Evolutionary conservation across 1,284 basidiomycete genomes (phyloP).

Genomic region (Apiotrichum montevideense): DNA sequence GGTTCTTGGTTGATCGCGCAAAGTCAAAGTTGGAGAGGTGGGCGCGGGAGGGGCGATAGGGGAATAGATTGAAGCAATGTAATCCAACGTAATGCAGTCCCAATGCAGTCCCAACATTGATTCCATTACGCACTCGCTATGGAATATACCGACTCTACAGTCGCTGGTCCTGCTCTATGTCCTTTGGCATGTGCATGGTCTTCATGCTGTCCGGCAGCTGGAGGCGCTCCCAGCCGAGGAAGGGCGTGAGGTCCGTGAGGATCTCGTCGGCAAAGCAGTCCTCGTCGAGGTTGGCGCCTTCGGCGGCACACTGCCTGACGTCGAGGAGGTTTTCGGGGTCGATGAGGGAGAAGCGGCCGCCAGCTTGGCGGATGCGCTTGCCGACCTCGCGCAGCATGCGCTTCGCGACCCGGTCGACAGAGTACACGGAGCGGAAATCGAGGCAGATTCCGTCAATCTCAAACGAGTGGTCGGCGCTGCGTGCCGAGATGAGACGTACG

Average conservation of each 20-base stretch:
- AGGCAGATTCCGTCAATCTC: slow-evolving; percentile 8
- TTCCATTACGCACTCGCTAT: no score
- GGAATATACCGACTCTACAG: no score
- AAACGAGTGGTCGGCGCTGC: background rate
- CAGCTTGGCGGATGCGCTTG: slow-evolving; percentile 6
- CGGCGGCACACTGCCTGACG: background rate
- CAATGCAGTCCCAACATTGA: no score
- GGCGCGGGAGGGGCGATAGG: background rate
- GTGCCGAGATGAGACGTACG: slow-evolving; percentile 8
- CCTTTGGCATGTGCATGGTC: background rate
- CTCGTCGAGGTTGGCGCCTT: background rate
- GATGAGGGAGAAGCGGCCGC: slow-evolving; percentile 5
- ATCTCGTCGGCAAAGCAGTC: slow-evolving; percentile 3
- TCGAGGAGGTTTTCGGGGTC: slow-evolving; percentile 13
- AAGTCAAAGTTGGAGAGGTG: background rate
- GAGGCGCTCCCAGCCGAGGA: slow-evolving; percentile 2
- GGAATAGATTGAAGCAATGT: background rate
- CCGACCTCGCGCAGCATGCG: slow-evolving; percentile 13
- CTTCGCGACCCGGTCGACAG: slow-evolving; percentile 7
- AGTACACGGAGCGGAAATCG: slow-evolving; percentile 14
- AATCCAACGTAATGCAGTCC: no score
- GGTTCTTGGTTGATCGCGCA: slow-evolving; percentile 7
- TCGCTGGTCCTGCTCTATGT: no score
- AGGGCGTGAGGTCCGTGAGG: slow-evolving; percentile 6
- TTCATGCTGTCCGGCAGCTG: background rate